A percentile compares a stretch with the other conserved stretches of the same genome.
Evolutionary conservation across 2,329 filamentous ascomycete species (phyloP).

Genomic region (Paracoccidioides lutzii): DNA sequence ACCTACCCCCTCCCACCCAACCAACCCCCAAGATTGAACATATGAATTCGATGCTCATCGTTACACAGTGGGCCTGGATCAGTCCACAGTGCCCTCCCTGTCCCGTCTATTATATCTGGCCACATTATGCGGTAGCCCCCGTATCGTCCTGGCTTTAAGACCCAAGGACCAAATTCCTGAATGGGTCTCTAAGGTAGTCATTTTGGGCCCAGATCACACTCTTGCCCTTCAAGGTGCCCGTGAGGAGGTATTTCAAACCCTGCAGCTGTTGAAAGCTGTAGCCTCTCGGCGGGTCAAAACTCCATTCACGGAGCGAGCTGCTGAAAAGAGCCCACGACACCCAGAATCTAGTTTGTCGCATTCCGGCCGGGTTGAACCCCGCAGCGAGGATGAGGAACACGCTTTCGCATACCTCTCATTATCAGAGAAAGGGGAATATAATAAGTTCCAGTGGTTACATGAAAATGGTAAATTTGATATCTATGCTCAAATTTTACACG

Average conservation of each 20-base stretch:
- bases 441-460: slow-evolving; percentile 2
- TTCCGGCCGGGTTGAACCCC: slow-evolving; percentile 18
- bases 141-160: slow-evolving; percentile 63
- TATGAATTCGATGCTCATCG: not conserved
- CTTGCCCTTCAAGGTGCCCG: slow-evolving; percentile 55
- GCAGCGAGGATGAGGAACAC: slow-evolving; percentile 4
- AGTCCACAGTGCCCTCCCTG: slow-evolving; percentile 59
- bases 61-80: slow-evolving; percentile 66
- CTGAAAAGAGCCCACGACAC: slow-evolving; percentile 12
- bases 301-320: slow-evolving; percentile 6
- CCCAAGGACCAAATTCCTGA: slow-evolving; percentile 78
- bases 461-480: slow-evolving; percentile 10
- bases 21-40: not conserved
- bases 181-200: slow-evolving; percentile 79
- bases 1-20: not conserved
- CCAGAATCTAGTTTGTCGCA: not conserved
- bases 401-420: slow-evolving; percentile 1
- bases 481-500: not conserved
- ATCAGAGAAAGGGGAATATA: slow-evolving; percentile 8
- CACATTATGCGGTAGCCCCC: slow-evolving; percentile 52
- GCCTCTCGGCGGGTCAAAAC: not conserved
- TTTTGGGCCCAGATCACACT: slow-evolving; percentile 54
- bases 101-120: slow-evolving; percentile 58
- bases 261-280: slow-evolving; percentile 21
- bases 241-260: slow-evolving; percentile 41